phyloP scores from a whole-genome alignment of 768 basidiomycete species.

The Psilocybe sp. region DNA sequence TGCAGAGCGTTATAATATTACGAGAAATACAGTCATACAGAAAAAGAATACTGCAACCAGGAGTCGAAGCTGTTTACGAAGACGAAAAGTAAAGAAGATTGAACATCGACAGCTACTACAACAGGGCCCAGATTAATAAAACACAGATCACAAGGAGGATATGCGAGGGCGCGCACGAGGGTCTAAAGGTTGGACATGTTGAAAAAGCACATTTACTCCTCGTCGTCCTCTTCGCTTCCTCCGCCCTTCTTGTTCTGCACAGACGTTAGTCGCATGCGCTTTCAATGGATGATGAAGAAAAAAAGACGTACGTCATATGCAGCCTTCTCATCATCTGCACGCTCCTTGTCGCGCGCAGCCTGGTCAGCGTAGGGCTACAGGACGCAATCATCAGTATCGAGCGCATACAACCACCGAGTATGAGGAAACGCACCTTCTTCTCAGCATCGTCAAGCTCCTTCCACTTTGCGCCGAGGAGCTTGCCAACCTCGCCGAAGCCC shows the following conservation, averaged over 20 bases:
- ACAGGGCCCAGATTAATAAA: no score
- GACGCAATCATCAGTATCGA: slow-evolving; percentile 7
- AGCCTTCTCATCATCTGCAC: slow-evolving; percentile 80
- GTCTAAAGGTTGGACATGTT: neutral
- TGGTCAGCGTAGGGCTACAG: slow-evolving; percentile 82
- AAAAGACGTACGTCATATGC: slow-evolving; percentile 40
- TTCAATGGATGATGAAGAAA: neutral
- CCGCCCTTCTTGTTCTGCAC: slow-evolving; percentile 24
- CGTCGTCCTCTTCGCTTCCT: slow-evolving; percentile 32
- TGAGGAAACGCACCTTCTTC: slow-evolving; percentile 75
- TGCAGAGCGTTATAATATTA: no score
- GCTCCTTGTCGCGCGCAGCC: slow-evolving; percentile 82
- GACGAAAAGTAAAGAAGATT: no score
- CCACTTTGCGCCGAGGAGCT: slow-evolving; percentile 95
- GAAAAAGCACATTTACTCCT: slow-evolving; percentile 22
- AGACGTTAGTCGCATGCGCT: neutral
- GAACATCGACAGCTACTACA: no score
- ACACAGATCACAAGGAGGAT: neutral
- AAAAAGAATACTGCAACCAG: neutral
- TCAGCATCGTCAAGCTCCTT: slow-evolving; percentile 90
- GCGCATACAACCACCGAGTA: slow-evolving; percentile 4
- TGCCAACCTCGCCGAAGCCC: slow-evolving; percentile 92
- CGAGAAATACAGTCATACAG: no score
- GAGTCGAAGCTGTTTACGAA: neutral
- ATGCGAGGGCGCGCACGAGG: slow-evolving; percentile 2